A percentile compares a stretch with the other conserved stretches of the same genome.
Evolutionary conservation across 2,329 filamentous ascomycete species (phyloP).

Genomic region (Clarireedia homoeocarpa): DNA sequence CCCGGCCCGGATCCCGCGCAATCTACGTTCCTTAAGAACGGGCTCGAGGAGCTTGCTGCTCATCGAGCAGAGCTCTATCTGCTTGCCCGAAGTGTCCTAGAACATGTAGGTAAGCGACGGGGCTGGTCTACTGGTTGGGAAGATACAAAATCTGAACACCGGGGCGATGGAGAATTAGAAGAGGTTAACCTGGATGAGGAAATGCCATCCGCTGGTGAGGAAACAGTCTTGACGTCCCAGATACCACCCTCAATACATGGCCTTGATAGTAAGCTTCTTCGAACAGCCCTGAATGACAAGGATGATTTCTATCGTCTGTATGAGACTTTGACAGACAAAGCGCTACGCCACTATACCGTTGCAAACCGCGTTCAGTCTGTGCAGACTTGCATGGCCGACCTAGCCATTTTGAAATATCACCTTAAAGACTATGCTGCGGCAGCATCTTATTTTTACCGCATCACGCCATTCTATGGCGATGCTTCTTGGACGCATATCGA

Average conservation of each 20-base stretch:
- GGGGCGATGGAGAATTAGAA: constrained; percentile 38
- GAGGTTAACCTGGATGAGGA: constrained; percentile 45
- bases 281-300: constrained; percentile 50
- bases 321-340: constrained; percentile 74
- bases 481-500: constrained; percentile 75
- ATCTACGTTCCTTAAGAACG: constrained; percentile 48
- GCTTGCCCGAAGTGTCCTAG: constrained; percentile 71
- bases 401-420: constrained; percentile 77
- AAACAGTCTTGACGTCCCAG: background rate
- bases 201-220: background rate
- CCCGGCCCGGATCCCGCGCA: constrained; percentile 34
- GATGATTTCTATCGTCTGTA: constrained; percentile 60
- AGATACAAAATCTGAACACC: constrained; percentile 40
- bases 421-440: constrained; percentile 67
- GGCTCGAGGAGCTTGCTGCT: constrained; percentile 75
- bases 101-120: constrained; percentile 61
- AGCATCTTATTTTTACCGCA: constrained; percentile 67
- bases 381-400: constrained; percentile 71
- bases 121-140: constrained; percentile 75
- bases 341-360: constrained; percentile 73
- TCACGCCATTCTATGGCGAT: constrained; percentile 71
- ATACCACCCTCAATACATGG: constrained; percentile 32
- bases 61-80: constrained; percentile 75
- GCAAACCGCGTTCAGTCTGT: constrained; percentile 72
- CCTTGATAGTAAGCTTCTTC: constrained; percentile 49